Conservation (phyloP, 768 basidiomycete species). For the Tricholoma flavovirens region DNA sequence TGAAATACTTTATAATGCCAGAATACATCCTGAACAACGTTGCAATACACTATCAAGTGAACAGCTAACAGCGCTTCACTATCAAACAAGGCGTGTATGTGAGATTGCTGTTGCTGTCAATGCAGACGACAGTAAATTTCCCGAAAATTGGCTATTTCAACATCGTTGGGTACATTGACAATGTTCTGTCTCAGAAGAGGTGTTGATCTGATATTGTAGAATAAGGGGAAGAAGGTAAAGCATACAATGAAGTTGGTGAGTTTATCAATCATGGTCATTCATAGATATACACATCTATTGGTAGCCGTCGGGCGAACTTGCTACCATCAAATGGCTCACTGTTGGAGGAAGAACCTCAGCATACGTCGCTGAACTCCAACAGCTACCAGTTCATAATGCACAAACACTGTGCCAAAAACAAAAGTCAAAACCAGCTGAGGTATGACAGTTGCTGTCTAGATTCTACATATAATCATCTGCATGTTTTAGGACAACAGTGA, state of each 20-base stretch:
- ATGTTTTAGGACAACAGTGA: slow-evolving; percentile 9
- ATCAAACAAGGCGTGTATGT: slow-evolving; percentile 51
- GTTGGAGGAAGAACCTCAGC: slow-evolving; percentile 78
- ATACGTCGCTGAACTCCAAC: slow-evolving; percentile 59
- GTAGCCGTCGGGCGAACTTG: slow-evolving; percentile 64
- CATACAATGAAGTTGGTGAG: slow-evolving; percentile 44
- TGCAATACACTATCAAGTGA: slow-evolving; percentile 47
- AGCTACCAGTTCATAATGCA: slow-evolving; percentile 13
- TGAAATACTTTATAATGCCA: slow-evolving; percentile 69
- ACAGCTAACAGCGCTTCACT: slow-evolving; percentile 47
- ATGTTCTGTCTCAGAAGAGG: not conserved
- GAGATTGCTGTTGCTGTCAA: slow-evolving; percentile 58
- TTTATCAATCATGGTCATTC: slow-evolving; percentile 4
- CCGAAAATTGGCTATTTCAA: slow-evolving; percentile 60
- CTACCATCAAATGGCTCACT: slow-evolving; percentile 68
- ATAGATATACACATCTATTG: slow-evolving; percentile 4
- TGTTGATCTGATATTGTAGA: slow-evolving; percentile 26
- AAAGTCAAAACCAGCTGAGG: not conserved
- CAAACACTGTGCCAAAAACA: not conserved
- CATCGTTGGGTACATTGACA: slow-evolving; percentile 53
- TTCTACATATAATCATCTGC: not conserved
- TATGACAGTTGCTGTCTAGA: not conserved
- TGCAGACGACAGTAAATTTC: slow-evolving; percentile 65
- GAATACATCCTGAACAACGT: slow-evolving; percentile 66
- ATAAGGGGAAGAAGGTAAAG: slow-evolving; percentile 52